A percentile compares a stretch with the other conserved stretches of the same genome.
Evolutionary conservation across 495 filamentous ascomycete species (phyloP).

Genomic region (Neurospora sp.): DNA sequence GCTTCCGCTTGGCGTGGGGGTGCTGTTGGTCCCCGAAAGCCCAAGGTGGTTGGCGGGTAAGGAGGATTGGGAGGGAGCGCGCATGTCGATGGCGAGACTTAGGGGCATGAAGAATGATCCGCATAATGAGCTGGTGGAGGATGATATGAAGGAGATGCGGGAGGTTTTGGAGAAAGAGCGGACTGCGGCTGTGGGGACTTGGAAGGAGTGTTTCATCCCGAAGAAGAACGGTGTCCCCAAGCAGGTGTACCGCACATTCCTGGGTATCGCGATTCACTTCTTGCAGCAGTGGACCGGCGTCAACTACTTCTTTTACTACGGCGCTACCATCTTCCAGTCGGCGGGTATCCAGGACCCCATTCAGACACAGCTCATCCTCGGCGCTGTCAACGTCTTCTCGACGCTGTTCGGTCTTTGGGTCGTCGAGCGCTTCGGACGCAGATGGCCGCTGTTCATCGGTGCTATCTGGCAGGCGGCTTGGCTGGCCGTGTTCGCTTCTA

Average conservation of each 20-base stretch:
- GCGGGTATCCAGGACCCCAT: slow-evolving; percentile 55
- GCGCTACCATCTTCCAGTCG: slow-evolving; percentile 49
- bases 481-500: slow-evolving; percentile 59
- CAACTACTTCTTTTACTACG: slow-evolving; percentile 50
- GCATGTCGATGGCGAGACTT: slow-evolving; percentile 50
- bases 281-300: slow-evolving; percentile 56
- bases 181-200: slow-evolving; percentile 37
- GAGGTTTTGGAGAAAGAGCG: slow-evolving; percentile 49
- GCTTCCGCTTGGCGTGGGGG: slow-evolving; percentile 50
- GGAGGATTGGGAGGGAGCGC: slow-evolving; percentile 46
- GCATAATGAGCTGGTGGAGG: slow-evolving; percentile 49
- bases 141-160: slow-evolving; percentile 61
- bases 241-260: slow-evolving; percentile 56
- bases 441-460: slow-evolving; percentile 53
- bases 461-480: slow-evolving; percentile 57
- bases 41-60: slow-evolving; percentile 50
- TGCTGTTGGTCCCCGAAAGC: slow-evolving; percentile 53
- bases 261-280: slow-evolving; percentile 59
- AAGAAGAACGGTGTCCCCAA: slow-evolving; percentile 35
- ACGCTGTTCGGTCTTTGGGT: slow-evolving; percentile 60
- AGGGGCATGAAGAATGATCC: slow-evolving; percentile 48
- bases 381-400: slow-evolving; percentile 59
- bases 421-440: slow-evolving; percentile 57
- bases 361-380: slow-evolving; percentile 58
- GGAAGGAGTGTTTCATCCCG: slow-evolving; percentile 50